Conservation (phyloP, 2,329 filamentous ascomycete genomes). For the Coniosporium uncinatum region DNA sequence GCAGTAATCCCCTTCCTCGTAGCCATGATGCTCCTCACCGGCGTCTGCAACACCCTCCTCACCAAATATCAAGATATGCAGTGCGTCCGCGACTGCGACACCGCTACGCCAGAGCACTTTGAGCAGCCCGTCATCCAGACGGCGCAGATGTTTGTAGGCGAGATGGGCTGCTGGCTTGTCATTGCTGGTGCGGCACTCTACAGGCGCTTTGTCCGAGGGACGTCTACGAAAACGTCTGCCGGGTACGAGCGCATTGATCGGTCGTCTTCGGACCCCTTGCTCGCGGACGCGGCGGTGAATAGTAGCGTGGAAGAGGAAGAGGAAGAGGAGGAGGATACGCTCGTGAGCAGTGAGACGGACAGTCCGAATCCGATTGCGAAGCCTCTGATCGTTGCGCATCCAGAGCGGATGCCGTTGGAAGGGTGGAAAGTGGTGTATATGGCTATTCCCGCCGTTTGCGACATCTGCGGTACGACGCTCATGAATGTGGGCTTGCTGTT, state of each 20-base stretch:
- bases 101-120: constrained; percentile 64
- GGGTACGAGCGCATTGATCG: constrained; percentile 1
- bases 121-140: constrained; percentile 97
- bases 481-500: constrained; percentile 97
- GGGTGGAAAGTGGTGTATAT: constrained; percentile 72
- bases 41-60: constrained; percentile 93
- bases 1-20: constrained; percentile 79
- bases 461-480: constrained; percentile 90
- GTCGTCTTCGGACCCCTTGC: constrained; percentile 68
- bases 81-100: constrained; percentile 87
- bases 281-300: constrained; percentile 16
- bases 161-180: constrained; percentile 95
- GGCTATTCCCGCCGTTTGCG: constrained; percentile 83
- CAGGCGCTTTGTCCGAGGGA: constrained; percentile 14
- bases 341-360: constrained; percentile 20
- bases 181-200: constrained; percentile 66
- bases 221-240: neutral
- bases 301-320: constrained; percentile 30
- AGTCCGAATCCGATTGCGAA: constrained; percentile 44
- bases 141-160: constrained; percentile 95
- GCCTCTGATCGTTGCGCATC: constrained; percentile 43
- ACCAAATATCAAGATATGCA: constrained; percentile 99
- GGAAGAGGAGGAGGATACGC: constrained; percentile 37
- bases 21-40: constrained; percentile 93
- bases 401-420: constrained; percentile 53